Evolutionary conservation across 1,139 yeast species (phyloP).

Genomic region (Zygosaccharomyces sapae): DNA sequence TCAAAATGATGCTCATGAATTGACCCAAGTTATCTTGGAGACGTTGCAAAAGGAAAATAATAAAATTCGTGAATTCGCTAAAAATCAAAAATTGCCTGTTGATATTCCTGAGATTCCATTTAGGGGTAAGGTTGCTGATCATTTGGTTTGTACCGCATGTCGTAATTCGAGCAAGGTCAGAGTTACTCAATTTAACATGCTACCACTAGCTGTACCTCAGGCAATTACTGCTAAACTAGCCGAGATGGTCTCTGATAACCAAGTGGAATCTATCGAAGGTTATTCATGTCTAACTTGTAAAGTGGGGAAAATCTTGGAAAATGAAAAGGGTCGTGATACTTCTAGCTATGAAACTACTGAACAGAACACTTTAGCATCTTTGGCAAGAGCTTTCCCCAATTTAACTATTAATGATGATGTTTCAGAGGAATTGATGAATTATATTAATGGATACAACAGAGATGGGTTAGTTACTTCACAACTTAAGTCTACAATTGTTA

Average conservation of each 20-base stretch:
- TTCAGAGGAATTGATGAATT: conserved; percentile 42
- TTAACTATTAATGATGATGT: conserved; percentile 62
- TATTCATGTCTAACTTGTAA: conserved; percentile 77
- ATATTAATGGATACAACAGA: conserved; percentile 45
- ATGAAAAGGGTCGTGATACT: conserved; percentile 21
- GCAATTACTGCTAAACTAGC: conserved; percentile 45
- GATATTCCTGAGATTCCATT: conserved; percentile 65
- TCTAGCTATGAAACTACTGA: conserved; percentile 18
- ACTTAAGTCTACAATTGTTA: conserved; percentile 61
- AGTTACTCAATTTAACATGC: conserved; percentile 61
- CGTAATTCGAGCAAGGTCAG: conserved; percentile 57
- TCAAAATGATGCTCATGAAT: conserved; percentile 95
- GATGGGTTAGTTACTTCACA: conserved; percentile 44
- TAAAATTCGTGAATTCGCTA: conserved; percentile 41
- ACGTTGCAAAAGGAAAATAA: conserved; percentile 67
- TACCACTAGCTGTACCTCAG: conserved; percentile 75
- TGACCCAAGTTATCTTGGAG: conserved; percentile 74
- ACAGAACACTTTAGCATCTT: conserved; percentile 26
- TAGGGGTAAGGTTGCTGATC: conserved; percentile 60
- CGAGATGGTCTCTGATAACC: conserved; percentile 52
- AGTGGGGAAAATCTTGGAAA: conserved; percentile 44
- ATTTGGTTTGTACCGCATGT: conserved; percentile 67
- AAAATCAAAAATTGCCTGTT: conserved; percentile 22
- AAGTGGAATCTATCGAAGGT: conserved; percentile 69
- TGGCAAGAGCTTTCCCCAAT: conserved; percentile 38